phyloP scores from a whole-genome alignment of 208 protist genomes.

The Angomonas deanei region DNA sequence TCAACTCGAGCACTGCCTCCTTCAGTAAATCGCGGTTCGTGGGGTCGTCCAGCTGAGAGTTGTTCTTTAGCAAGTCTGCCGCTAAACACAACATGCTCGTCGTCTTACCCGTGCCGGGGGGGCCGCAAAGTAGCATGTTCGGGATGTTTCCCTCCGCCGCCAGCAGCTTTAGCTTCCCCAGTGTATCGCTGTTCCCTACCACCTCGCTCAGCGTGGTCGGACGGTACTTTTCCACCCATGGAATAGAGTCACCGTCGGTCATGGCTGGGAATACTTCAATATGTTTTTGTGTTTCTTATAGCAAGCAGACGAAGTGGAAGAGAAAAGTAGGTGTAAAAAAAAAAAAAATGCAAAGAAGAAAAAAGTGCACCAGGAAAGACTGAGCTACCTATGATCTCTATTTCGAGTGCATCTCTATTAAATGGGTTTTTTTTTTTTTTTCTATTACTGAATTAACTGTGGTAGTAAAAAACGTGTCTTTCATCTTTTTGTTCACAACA shows the following conservation, averaged over 20 bases:
- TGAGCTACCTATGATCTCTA: neutral
- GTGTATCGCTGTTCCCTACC: constrained; percentile 97
- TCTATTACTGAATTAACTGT: neutral
- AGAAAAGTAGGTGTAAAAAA: neutral
- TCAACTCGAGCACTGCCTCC: constrained; percentile 98
- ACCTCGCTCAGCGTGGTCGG: constrained; percentile 94
- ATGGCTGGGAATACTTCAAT: neutral
- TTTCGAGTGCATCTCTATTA: neutral
- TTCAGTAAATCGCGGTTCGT: constrained; percentile 65
- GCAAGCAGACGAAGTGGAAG: neutral
- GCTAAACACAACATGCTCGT: constrained; percentile 97
- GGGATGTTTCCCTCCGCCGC: constrained; percentile 95
- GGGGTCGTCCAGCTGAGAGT: constrained; percentile 11
- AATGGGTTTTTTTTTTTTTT: neutral
- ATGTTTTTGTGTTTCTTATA: neutral
- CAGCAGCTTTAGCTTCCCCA: constrained; percentile 94
- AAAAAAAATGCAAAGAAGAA: neutral
- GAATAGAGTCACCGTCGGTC: constrained; percentile 17
- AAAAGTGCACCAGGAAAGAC: neutral
- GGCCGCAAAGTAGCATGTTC: constrained; percentile 96
- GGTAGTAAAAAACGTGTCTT: neutral
- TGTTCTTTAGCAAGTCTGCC: constrained; percentile 84
- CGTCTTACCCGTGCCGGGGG: constrained; percentile 96
- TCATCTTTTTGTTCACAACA: neutral
- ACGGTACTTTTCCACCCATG: constrained; percentile 99